These are phyloP conservation scores for Lotmaria passim DNA, from an alignment of 208 protist species.

Conservation along the genomic window DNA sequence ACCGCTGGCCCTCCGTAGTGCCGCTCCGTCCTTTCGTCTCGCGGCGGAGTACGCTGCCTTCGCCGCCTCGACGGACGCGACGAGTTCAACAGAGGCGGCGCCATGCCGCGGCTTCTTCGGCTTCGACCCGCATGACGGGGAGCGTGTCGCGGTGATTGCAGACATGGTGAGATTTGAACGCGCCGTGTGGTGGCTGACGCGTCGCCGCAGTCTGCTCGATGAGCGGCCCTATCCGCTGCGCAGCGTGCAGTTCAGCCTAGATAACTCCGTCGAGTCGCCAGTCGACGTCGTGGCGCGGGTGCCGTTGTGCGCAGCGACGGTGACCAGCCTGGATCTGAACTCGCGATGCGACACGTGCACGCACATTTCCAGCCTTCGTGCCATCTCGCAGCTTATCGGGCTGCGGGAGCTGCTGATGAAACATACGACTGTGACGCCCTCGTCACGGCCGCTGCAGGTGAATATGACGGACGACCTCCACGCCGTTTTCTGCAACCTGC, in stretches of 20 bases:
- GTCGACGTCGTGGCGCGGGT: conserved; percentile 33
- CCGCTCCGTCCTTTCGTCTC: conserved; percentile 5
- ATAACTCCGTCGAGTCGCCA: conserved; percentile 15
- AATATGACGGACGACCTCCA: conserved; percentile 27
- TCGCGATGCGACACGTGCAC: conserved; percentile 29
- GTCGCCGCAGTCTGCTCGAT: neutral
- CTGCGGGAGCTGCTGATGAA: conserved; percentile 40
- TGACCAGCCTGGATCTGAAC: conserved; percentile 31
- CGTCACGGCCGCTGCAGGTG: conserved; percentile 18
- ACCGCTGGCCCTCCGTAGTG: conserved; percentile 16
- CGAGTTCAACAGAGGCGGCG: conserved; percentile 1
- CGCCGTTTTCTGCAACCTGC: conserved; percentile 29
- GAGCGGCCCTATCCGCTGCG: conserved; percentile 20
- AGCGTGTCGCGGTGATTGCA: conserved; percentile 24
- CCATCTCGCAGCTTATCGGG: conserved; percentile 24
- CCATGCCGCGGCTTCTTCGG: conserved; percentile 11
- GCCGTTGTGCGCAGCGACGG: conserved; percentile 30
- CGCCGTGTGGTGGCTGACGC: conserved; percentile 34
- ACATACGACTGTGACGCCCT: conserved; percentile 25
- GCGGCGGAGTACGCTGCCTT: conserved; percentile 19
- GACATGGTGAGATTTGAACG: conserved; percentile 18
- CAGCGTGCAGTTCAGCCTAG: conserved; percentile 31
- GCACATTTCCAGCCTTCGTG: conserved; percentile 29
- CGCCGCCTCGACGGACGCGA: neutral
- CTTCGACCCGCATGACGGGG: conserved; percentile 8